Evolutionary conservation across 179 eudicot species (phyloP).

Genomic region (Silene coronaria): DNA sequence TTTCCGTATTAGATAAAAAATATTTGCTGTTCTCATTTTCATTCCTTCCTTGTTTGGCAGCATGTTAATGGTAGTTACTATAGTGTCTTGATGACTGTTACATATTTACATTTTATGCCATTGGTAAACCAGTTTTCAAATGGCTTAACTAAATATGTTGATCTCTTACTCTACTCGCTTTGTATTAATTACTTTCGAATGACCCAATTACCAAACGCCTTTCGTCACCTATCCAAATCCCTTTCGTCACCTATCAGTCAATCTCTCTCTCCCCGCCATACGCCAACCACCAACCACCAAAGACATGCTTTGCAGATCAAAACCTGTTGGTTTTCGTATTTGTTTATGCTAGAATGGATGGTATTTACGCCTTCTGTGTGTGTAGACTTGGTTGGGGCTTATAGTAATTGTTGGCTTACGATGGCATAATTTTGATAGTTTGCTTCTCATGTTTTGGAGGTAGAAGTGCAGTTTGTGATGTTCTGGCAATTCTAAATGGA

Average conservation of each 20-base stretch:
- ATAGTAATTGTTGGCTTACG: neutral
- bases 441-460: neutral
- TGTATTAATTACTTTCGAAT: neutral
- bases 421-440: neutral
- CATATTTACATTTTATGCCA: neutral
- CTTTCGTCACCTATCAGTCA: neutral
- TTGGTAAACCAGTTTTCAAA: neutral
- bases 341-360: neutral
- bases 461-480: neutral
- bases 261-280: neutral
- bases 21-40: neutral
- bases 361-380: neutral
- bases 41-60: neutral
- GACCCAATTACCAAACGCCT: neutral
- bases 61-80: neutral
- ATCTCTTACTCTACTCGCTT: neutral
- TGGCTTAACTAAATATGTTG: neutral
- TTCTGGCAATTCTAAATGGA: neutral
- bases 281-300: neutral
- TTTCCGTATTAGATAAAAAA: neutral
- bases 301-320: conserved; percentile 1
- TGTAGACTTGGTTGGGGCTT: neutral
- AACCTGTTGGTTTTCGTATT: neutral
- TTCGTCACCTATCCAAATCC: neutral
- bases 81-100: neutral